Evolutionary conservation across 306 rosid genomes (phyloP), one percentile per base, ranked within the genome.

Genomic region (Citrullus mucosospermus): DNA sequence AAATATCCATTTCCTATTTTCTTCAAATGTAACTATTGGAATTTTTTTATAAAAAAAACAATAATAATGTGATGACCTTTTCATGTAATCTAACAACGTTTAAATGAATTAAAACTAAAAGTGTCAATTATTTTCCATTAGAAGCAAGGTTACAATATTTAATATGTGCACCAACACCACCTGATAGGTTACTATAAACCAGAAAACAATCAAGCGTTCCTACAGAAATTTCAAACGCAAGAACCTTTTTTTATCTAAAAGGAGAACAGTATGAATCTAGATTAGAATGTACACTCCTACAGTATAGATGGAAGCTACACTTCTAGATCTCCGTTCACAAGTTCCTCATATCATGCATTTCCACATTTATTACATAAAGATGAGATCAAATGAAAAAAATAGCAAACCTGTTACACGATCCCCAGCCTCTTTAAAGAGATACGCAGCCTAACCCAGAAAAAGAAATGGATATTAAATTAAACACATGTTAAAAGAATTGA

Each of bases 381-480:
- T 32, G 20, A 43, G 22, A 62, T 17, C 18, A 83, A 46, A 36
- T 61, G 15, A 41, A 79, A 36, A 30, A n/a, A 50, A 85, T 53
- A 15, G 17, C 67, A 53, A 89, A 96, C 99, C 99, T 81, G 15
- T 80, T 13, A 17, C 20, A 34, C 44, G 75, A 69, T 66, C 56
- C 34, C 81, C 90, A 69, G 87, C 90, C 43, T 48, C 90, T 85
- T 78, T 85, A 83, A 96, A 96, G 81, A 66, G 88, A 85, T 89
- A 84, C 53, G 99, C 98, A 77, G 99, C 99, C 99, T 96, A 80
- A 54, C 18, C 77, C 18, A 66, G 63, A 18, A 81, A 81, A 75
- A 82, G 12, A 74, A 46, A 3, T 32, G 6, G 50, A 53, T 48
- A 53, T 72, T 51, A 30, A 72, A 50, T 74, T 74, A 34, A 73